Percentiles rank a stretch among this genome's conserved stretches.
These are phyloP conservation scores for Saccharomycopsis guyanensis DNA, from an alignment of 805 yeast species.

Conservation along the genomic window DNA sequence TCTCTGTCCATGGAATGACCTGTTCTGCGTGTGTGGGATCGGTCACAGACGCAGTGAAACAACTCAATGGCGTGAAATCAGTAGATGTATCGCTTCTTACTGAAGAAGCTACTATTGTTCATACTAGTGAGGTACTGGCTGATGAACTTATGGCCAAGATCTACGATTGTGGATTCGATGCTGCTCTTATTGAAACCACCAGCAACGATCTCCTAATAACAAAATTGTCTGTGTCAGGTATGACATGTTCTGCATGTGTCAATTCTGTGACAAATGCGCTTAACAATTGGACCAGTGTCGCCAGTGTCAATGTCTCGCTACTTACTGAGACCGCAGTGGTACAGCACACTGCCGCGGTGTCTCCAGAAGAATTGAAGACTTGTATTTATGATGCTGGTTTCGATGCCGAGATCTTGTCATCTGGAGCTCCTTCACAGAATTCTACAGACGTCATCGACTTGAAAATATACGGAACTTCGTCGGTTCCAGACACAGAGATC, in stretches of 20 bases:
- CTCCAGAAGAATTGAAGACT: conserved; percentile 35
- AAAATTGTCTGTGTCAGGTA: conserved; percentile 41
- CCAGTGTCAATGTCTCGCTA: conserved; percentile 54
- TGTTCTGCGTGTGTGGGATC: conserved; percentile 79
- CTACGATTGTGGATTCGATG: conserved; percentile 78
- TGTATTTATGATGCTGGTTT: conserved; percentile 74
- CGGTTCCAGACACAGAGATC: not conserved
- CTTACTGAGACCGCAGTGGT: conserved; percentile 68
- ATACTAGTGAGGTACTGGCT: conserved; percentile 28
- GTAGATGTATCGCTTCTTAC: conserved; percentile 70
- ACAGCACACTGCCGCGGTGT: conserved; percentile 33
- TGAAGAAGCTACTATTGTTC: conserved; percentile 58
- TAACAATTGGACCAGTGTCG: conserved; percentile 42
- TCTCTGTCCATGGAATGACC: conserved; percentile 65
- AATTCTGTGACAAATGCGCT: conserved; percentile 56
- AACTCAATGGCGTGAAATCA: conserved; percentile 39
- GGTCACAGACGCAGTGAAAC: conserved; percentile 47
- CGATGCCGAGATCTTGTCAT: conserved; percentile 35
- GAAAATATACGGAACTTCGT: conserved; percentile 7
- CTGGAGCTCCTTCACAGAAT: not conserved
- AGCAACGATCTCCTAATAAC: not conserved
- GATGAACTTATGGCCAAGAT: conserved; percentile 43
- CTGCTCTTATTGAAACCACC: conserved; percentile 25
- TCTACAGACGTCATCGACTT: not conserved
- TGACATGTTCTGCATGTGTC: conserved; percentile 90